Evolutionary conservation across 306 rosid genomes (phyloP), one percentile per base, ranked within the genome.

Genomic region (Glycine soja): DNA sequence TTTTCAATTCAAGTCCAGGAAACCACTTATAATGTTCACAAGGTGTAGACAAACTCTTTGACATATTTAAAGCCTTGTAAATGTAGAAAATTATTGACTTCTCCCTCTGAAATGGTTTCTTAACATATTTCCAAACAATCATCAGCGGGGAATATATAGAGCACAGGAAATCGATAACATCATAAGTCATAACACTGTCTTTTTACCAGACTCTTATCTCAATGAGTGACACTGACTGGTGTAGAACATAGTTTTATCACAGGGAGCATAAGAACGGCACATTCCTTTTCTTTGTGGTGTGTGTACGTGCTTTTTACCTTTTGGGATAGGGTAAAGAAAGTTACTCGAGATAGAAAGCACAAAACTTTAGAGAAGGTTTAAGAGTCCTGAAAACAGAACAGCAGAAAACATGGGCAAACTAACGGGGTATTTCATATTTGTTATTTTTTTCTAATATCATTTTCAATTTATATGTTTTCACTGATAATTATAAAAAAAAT

Each of bases 21-120:
- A 63, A 83, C 75, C 74, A 88, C 86, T 85, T 93, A 91, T 69
- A 85, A 82, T 56, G 94, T 92, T 83, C 99, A 95, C 86, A 95
- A 95, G 98, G 99, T 95, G 91, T 70, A 45, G 13, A 71, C 4
- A 65, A 67, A 78, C 9, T 75, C 70, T 67, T 32, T 74, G 51
- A 46, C 58, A 64, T 59, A 19, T 48, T 42, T 48, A 82, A 32
- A 81, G 5, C 12, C 34, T 67, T 42, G 15, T 48, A 47, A 50
- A 64, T 65, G 82, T 70, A 62, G 24, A 57, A 72, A 76, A 79
- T 2, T 8, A 38, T 75, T 38, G 38, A 79, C 38, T 53, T 53
- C 19, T 50, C 62, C 66, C 48, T 82, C 48, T 66, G 42, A 68
- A 46, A 58, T 67, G 76, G 34, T 18, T 66, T 48, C 14, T 3